Evolutionary conservation across 2,329 filamentous ascomycete genomes (phyloP), one percentile per base, ranked within the genome.

Genomic region (Eurotiales sp.): DNA sequence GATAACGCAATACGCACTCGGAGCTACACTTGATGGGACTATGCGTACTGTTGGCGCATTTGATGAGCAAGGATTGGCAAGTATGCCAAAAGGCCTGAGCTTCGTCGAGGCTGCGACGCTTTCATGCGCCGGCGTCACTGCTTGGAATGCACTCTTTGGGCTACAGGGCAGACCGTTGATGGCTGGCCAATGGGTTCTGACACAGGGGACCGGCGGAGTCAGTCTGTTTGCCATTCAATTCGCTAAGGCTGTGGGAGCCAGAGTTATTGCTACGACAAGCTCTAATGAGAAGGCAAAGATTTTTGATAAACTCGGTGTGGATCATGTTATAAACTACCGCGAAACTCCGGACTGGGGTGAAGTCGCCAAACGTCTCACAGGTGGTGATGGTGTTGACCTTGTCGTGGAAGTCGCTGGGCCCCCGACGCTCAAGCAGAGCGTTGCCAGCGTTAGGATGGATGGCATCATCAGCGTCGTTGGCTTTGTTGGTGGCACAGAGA

Each of bases 191-290:
- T 72, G 64, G 47, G 77, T 82, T 4, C 64, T 81, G 34, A 77
- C 74, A 1, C 77, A 81, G 54, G 78, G 78, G 1, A 80, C 76
- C 0, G 78, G 78, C 3, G 78, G 77, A 39, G 78, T 80, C 19
- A 73, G 68, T 34, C 68, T 80, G 30, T 77, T 78, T 53, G 77
- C 75, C 0, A 55, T 80, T 1, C 74, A 50, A 50, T 59, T 73
- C 44, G 71, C 71, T 34, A 60, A 65, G 53, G 77, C 79, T 0
- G 74, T 74, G 0, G 80, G 79, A 23, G 81, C 80, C 0, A 73
- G 64, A 6, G 79, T 84, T 46, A 80, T 84, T 50, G 77, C 80
- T 0, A 83, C 80, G 0, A 83, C 80, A 0, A 80, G 76, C 1
- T 77, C 74, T 0, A 59, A 65, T 0, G 66, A 67, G 2, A 84